Base-by-base conservation (phyloP, 805 yeast genomes). In the Groenewaldozyma salmanticensis region DNA sequence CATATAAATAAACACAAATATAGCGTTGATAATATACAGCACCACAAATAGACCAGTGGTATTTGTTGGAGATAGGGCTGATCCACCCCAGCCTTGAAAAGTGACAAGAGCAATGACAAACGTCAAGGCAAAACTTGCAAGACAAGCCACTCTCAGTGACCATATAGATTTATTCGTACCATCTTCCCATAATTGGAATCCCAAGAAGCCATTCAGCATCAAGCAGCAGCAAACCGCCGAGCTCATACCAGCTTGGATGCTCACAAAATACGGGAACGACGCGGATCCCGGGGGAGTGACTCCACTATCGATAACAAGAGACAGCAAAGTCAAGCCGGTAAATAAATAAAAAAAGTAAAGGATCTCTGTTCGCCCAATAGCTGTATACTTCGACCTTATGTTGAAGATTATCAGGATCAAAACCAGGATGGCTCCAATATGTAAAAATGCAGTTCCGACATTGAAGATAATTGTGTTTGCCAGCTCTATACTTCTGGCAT, bases 141-240 rank as follows among this genome's bases (percentile, higher is more conserved):
- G 38, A n/a, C 85, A 67, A 1, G 74, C 50, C 2, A 69, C 38
- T 44, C 85, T 67, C 33, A 82, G 59, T 3, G 68, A 55, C 58
- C 75, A 62, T 68, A 84, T 70, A 1, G 95, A 77, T 43, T 57
- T 66, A 15, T 59, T 55, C 1, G 95, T 81, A 16, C 96, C 96
- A 60, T 90, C 98, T 59, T 88, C 96, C 94, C 95, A 92, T 27
- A 88, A 62, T 59, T 87, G 92, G 59, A 86, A 86, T 16, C 90
- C 88, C 16, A 87, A 61, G 3, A 92, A 56, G 3, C 96, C 96
- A 45, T 81, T 79, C 40, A 76, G 66, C 55, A 83, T 64, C 40
- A 90, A 59, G 32, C 81, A 62, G 67, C 79, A 68, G 54, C 94
- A 82, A 27, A 79, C 71, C 0, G 83, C 79, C 9, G 87, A 77